Evolutionary conservation across 306 rosid genomes (phyloP).

Genomic region (Delonix regia): DNA sequence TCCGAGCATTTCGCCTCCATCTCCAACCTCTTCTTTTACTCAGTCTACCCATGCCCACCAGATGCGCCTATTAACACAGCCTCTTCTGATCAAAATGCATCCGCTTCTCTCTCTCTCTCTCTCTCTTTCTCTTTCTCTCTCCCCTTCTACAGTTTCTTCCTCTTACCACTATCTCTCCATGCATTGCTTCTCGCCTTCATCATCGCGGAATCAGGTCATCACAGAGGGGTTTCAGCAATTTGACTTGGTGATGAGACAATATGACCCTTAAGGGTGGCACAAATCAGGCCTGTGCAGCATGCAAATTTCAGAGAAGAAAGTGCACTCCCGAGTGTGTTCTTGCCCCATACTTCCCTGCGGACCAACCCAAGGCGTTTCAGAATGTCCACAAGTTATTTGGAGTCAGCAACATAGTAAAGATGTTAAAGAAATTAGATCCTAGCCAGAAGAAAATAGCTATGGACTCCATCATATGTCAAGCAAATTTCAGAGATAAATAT

Average conservation of each 20-base stretch:
- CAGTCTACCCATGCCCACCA: conserved; percentile 44
- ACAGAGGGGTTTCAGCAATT: conserved; percentile 25
- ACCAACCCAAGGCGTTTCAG: conserved; percentile 62
- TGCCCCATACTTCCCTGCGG: conserved; percentile 78
- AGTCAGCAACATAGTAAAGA: conserved; percentile 65
- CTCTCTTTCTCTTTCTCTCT: not conserved
- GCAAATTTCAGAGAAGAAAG: conserved; percentile 69
- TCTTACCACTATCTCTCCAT: not conserved
- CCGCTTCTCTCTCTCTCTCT: not conserved
- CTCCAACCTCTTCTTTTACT: conserved; percentile 42
- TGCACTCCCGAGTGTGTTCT: conserved; percentile 69
- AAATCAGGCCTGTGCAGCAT: conserved; percentile 78
- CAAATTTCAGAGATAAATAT: conserved; percentile 56
- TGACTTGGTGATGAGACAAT: conserved; percentile 32
- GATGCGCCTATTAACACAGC: conserved; percentile 38
- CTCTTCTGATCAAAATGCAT: conserved; percentile 23
- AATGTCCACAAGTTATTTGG: conserved; percentile 81
- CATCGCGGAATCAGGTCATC: not conserved
- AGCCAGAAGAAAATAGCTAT: conserved; percentile 53
- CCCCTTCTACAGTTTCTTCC: conserved; percentile 16
- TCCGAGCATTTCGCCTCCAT: conserved; percentile 34
- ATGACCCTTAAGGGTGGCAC: conserved; percentile 80
- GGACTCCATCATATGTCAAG: conserved; percentile 68
- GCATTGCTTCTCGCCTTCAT: conserved; percentile 19
- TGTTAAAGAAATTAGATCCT: conserved; percentile 51